Evolutionary conservation across 2,329 filamentous ascomycete species (phyloP), one percentile per base, ranked within the genome.

Genomic region (Sclerotinia borealis): DNA sequence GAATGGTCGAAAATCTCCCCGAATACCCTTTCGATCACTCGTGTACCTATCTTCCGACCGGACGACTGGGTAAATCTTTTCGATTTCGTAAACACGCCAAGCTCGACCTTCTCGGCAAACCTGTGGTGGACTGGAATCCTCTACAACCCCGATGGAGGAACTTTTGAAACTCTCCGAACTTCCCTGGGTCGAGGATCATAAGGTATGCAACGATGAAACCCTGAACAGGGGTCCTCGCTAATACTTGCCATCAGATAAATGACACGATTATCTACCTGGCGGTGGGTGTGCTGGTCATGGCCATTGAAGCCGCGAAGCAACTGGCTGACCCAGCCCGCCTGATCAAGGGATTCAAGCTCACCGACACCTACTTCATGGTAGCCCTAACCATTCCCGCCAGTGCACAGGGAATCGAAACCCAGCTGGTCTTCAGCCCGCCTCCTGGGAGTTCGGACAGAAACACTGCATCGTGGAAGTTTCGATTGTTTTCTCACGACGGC

Each of bases 81-180:
- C 77, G 80, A 2, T 77, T 79, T 63, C 75, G 80, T 25, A 72
- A 76, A 37, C 76, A 76, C 59, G 76, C 77, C 2, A 76, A 79
- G 15, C 77, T 79, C 49, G 66, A 68, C 48, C 63, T 71, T 4
- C 66, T 76, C 0, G 74, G 76, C 0, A 68, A 68, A 10, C 65
- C 50, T 2, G 58, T 67, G 1, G 52, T 67, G 31, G 70, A 63
- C 41, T 66, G 48, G 4, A 68, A 65, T n/a, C 58, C 65, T 1
- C 59, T 67, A 22, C 69, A 70, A 34, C 68, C 69, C 0, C 49
- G 51, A 13, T 77, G 75, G 75, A 63, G 73, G 3, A 71, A 75
- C 49, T 34, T 71, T 2, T 77, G 4, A 39, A 55, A 1, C 41
- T 69, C 2, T 63, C 65, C 1, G 68, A 75, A 37, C 48, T 65